phyloP scores from a whole-genome alignment of 257 asterid genomes.

The Thymus mandschuricus region DNA sequence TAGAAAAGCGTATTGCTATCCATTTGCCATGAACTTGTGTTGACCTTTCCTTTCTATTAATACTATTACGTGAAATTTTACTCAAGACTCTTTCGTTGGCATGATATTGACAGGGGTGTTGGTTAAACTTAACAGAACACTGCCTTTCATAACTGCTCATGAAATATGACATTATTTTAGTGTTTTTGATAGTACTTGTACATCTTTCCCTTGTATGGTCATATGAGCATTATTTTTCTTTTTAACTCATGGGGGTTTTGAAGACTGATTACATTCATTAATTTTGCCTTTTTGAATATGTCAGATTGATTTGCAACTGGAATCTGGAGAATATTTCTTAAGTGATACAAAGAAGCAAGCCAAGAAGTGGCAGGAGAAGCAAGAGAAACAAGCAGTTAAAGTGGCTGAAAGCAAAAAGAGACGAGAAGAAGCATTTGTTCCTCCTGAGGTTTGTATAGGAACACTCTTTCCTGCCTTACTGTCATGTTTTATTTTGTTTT shows the following conservation, averaged over 20 bases:
- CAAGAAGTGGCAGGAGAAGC: conserved; percentile 89
- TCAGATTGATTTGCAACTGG: conserved; percentile 86
- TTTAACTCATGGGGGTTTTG: neutral
- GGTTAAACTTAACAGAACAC: neutral
- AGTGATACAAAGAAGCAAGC: conserved; percentile 75
- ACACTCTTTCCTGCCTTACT: conserved; percentile 4
- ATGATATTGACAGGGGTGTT: neutral
- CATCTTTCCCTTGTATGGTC: neutral
- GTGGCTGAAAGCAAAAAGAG: conserved; percentile 70
- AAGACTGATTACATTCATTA: neutral
- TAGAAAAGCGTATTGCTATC: neutral
- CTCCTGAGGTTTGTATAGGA: conserved; percentile 72
- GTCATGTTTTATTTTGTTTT: neutral
- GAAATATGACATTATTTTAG: neutral
- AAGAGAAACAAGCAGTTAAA: conserved; percentile 84
- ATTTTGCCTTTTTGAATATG: conserved; percentile 18
- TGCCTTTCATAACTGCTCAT: neutral
- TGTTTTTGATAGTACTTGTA: neutral
- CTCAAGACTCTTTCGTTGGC: neutral
- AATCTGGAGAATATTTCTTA: conserved; percentile 88
- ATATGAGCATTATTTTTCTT: neutral
- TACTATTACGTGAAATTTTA: neutral
- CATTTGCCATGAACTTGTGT: neutral
- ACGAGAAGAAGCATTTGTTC: conserved; percentile 82
- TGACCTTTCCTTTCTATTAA: neutral